Base-by-base conservation (phyloP, 78 protist species). In the Parvularia atlantis region DNA sequence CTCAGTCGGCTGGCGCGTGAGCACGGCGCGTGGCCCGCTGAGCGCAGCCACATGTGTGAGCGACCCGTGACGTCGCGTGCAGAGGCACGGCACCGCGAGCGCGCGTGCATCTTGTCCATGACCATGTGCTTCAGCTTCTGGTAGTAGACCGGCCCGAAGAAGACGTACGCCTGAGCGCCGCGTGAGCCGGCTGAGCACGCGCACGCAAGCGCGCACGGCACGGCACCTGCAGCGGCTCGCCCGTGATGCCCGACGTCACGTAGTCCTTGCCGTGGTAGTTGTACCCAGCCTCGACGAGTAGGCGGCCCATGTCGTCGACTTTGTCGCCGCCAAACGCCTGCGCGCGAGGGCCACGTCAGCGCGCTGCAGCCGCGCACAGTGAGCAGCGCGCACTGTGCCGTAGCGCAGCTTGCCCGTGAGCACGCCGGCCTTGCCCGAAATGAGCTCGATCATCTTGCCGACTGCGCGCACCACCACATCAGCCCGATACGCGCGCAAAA, bases 1-100 rank as follows among this genome's bases (percentile, higher is more conserved):
- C 70, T 98, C 99, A 1, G 99, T 96, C 31, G 99, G 99, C 79
- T 98, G 99, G 13, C 99, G 82, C 7, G 99, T 98, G 53, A 98
- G 83, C 52, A 87, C 81, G 9, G 95, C 89, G 1, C 94, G 71
- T 0, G 96, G 97, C 33, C 99, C 99, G 1, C 76, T 46, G 44
- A 4, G 17, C 10, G 28, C 6, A 50, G 30, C 56, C 10, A 46
- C 53, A 33, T 11, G 13, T 48, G 13, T 28, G 10, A 65, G 33
- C 26, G 7, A 11, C 26, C 69, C 48, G 11, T 19, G 30, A 35
- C 10, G 53, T 10, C 28, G 11, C 13, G 11, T 35, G 11, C 50
- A 26, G 53, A 6, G 11, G 11, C 20, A 43, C 26, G 73, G 1
- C 85, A 80, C 2, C 50, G 64, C 9, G 99, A 81, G 26, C 99